phyloP scores from a whole-genome alignment of 1,139 yeast species.

The Debaryomyces sp. region DNA sequence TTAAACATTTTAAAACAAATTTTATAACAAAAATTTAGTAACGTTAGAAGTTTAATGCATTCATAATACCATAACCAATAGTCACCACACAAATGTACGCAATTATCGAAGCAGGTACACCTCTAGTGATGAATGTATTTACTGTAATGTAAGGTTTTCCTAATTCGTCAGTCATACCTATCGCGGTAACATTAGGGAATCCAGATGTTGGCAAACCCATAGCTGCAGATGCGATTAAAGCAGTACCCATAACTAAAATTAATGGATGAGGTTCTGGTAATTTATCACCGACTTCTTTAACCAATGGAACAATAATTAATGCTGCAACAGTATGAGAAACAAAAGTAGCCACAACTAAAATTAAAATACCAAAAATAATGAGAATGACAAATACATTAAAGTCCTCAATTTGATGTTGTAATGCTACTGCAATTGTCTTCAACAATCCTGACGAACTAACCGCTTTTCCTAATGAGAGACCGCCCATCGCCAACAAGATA shows the following conservation, averaged over 20 bases:
- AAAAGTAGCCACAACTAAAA: constrained; percentile 85
- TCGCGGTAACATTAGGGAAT: constrained; percentile 95
- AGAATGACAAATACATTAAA: constrained; percentile 70
- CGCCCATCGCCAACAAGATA: constrained; percentile 94
- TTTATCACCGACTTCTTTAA: constrained; percentile 80
- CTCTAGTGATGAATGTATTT: constrained; percentile 79
- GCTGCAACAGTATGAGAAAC: constrained; percentile 97
- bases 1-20: background rate
- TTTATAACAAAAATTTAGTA: background rate
- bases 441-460: constrained; percentile 86
- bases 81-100: constrained; percentile 71
- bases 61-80: constrained; percentile 80
- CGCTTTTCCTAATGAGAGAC: constrained; percentile 89
- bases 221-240: constrained; percentile 85
- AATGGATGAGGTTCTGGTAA: constrained; percentile 73
- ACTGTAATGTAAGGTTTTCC: constrained; percentile 87
- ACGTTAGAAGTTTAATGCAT: constrained; percentile 47
- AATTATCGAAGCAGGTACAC: constrained; percentile 81
- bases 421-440: constrained; percentile 70
- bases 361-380: constrained; percentile 75
- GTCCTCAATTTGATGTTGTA: constrained; percentile 62
- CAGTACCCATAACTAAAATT: constrained; percentile 79
- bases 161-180: constrained; percentile 86
- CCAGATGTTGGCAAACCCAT: constrained; percentile 98
- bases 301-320: constrained; percentile 82